Conservation (phyloP, 371 early-diverging fungal species). For the Vittaforma corneae region DNA sequence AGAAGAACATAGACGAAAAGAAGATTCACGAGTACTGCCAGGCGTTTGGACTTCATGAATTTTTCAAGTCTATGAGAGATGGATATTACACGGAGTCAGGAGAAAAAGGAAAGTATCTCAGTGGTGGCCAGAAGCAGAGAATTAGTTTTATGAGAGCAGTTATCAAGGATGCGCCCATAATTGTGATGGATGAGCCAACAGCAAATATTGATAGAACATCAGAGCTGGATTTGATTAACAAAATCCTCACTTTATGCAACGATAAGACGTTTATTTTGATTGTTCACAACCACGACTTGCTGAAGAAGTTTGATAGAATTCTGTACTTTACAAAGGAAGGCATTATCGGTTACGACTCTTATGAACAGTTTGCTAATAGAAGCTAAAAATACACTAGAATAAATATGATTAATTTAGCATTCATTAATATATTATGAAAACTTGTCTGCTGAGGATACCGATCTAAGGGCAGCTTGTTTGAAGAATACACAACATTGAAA, state of each 20-base stretch:
- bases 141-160: conserved; percentile 67
- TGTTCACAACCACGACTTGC: conserved; percentile 44
- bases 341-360: no score
- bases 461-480: no score
- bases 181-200: conserved; percentile 88
- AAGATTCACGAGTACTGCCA: conserved; percentile 61
- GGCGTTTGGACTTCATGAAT: conserved; percentile 66
- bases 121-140: conserved; percentile 75
- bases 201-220: conserved; percentile 73
- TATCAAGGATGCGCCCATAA: conserved; percentile 68
- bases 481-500: no score
- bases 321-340: conserved; percentile 32
- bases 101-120: conserved; percentile 69
- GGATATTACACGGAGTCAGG: conserved; percentile 66
- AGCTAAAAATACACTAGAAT: no score
- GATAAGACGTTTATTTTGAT: conserved; percentile 50
- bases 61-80: conserved; percentile 61
- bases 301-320: conserved; percentile 47
- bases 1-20: conserved; percentile 52
- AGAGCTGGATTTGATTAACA: conserved; percentile 60
- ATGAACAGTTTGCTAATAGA: no score
- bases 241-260: conserved; percentile 13
- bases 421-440: no score
- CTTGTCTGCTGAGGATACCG: no score
- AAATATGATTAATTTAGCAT: no score